A percentile compares a stretch with the other conserved stretches of the same genome.
These are phyloP conservation scores for Entomortierella chlamydospora DNA, from an alignment of 192 early-diverging fungal species.

Conservation along the genomic window DNA sequence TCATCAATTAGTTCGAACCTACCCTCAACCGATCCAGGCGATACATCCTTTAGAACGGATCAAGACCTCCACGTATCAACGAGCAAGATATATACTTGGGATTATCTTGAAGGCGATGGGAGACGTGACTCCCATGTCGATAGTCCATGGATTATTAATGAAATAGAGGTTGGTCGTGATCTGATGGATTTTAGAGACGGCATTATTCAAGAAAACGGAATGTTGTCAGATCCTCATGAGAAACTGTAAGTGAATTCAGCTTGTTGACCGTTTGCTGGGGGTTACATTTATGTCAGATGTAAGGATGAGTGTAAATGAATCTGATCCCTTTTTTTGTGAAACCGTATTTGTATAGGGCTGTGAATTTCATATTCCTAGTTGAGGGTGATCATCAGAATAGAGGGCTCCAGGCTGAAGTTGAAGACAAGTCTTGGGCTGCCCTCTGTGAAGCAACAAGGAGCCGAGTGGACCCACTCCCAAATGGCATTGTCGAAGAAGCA, in stretches of 20 bases:
- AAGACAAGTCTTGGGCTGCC: slow-evolving; percentile 17
- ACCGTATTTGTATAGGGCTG: slow-evolving; percentile 4
- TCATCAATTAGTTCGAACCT: not conserved
- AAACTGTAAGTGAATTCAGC: slow-evolving; percentile 15
- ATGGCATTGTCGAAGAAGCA: slow-evolving; percentile 11
- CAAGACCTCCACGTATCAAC: too few species aligned
- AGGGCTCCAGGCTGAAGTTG: slow-evolving; percentile 15
- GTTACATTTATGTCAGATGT: too few species aligned
- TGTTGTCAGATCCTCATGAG: slow-evolving; percentile 6
- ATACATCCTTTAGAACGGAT: not conserved
- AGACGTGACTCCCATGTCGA: slow-evolving; percentile 10
- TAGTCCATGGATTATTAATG: not conserved
- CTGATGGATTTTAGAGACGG: slow-evolving; percentile 12
- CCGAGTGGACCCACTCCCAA: slow-evolving; percentile 16
- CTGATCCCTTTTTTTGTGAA: too few species aligned
- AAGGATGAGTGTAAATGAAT: not conserved
- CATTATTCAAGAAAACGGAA: slow-evolving; percentile 3
- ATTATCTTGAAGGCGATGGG: not conserved
- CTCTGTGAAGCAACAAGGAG: slow-evolving; percentile 15
- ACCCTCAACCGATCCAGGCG: not conserved
- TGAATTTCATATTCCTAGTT: slow-evolving; percentile 29
- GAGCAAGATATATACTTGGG: not conserved
- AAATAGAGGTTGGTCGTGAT: slow-evolving; percentile 9
- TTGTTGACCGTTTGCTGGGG: too few species aligned
- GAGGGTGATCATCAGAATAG: slow-evolving; percentile 29